Percentiles rank a stretch among this genome's conserved stretches.
Conservation (phyloP, 805 yeast genomes). For the Metschnikowia chrysomelidarum region DNA sequence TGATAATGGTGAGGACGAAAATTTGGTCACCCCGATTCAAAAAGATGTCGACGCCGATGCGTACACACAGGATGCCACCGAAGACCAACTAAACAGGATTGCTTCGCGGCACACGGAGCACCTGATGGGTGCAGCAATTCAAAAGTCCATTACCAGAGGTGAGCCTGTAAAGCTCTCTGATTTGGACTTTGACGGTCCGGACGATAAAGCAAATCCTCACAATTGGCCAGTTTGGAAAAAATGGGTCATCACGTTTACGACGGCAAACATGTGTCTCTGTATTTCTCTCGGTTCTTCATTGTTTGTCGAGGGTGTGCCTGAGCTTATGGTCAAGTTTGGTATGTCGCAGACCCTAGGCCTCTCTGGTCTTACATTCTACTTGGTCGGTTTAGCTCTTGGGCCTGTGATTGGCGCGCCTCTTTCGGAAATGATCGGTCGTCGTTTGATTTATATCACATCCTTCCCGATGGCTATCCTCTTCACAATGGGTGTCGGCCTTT, state of each 20-base stretch:
- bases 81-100: constrained; percentile 13
- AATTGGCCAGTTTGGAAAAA: constrained; percentile 66
- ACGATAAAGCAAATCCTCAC: constrained; percentile 61
- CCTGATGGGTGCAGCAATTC: constrained; percentile 5
- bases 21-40: constrained; percentile 2
- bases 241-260: constrained; percentile 64
- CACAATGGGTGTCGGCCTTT: constrained; percentile 22
- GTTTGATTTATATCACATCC: constrained; percentile 16
- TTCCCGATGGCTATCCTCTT: constrained; percentile 20
- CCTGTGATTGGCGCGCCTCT: constrained; percentile 69
- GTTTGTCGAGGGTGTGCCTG: constrained; percentile 63
- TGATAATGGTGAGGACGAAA: neutral
- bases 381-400: constrained; percentile 69
- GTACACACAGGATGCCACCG: constrained; percentile 2
- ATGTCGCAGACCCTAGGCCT: constrained; percentile 60
- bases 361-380: constrained; percentile 67
- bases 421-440: constrained; percentile 21
- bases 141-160: constrained; percentile 11
- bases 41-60: neutral
- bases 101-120: constrained; percentile 12
- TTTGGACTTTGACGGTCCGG: constrained; percentile 58
- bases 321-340: constrained; percentile 46
- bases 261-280: constrained; percentile 59
- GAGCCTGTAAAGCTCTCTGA: constrained; percentile 16
- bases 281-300: constrained; percentile 76